Percentiles rank a stretch among this genome's conserved stretches.
Evolutionary conservation across 352 stramenopile genomes (phyloP).

Genomic region (Plasmopara halstedii): DNA sequence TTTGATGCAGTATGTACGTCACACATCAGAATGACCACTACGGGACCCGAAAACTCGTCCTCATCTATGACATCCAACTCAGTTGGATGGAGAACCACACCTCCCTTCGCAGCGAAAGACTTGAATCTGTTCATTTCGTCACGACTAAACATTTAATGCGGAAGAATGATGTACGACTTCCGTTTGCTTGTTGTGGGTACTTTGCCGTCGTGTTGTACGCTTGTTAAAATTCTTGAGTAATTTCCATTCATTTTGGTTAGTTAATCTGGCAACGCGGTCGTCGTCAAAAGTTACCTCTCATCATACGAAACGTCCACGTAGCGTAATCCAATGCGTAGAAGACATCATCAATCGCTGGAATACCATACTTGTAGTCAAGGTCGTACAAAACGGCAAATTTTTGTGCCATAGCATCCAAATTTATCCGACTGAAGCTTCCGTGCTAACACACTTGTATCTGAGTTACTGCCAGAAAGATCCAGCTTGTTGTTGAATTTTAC

Average conservation of each 20-base stretch:
- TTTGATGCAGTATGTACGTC: too few relatives aligned
- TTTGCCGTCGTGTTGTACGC: neutral
- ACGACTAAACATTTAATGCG: neutral
- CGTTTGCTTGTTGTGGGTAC: neutral
- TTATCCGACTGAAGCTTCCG: neutral
- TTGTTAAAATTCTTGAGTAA: neutral
- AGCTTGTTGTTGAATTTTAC: constrained; percentile 6
- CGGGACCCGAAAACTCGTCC: too few relatives aligned
- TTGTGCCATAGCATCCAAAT: neutral
- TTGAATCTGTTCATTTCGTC: too few relatives aligned
- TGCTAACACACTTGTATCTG: neutral
- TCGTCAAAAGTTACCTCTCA: neutral
- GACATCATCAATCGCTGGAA: neutral
- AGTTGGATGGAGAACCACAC: too few relatives aligned
- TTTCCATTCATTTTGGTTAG: neutral
- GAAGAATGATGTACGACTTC: too few relatives aligned
- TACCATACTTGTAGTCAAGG: neutral
- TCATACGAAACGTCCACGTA: neutral
- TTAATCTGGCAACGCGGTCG: neutral
- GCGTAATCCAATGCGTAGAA: neutral
- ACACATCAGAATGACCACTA: neutral
- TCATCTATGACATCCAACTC: too few relatives aligned
- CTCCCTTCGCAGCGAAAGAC: too few relatives aligned
- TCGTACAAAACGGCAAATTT: neutral
- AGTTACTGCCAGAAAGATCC: neutral